Conservation (phyloP, 208 protist species). For the Angomonas deanei region DNA sequence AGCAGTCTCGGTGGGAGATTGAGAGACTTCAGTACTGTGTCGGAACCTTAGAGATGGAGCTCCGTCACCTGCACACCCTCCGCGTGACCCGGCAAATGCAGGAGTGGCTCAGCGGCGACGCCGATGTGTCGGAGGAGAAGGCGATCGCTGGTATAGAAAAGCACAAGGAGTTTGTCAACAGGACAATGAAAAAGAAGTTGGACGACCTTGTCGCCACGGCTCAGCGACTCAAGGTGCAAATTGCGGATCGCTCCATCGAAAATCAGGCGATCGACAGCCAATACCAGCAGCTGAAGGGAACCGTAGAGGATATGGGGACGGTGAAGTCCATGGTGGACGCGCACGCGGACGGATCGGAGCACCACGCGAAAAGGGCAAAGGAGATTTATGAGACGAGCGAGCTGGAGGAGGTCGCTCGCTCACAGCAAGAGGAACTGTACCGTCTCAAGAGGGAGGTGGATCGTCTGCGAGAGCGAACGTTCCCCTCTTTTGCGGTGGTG, state of each 20-base stretch:
- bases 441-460: conserved; percentile 84
- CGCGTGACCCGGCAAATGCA: conserved; percentile 94
- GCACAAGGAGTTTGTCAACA: conserved; percentile 66
- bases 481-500: conserved; percentile 89
- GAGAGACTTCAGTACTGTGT: conserved; percentile 67
- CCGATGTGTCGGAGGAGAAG: conserved; percentile 48
- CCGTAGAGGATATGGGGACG: conserved; percentile 46
- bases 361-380: conserved; percentile 33
- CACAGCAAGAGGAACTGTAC: conserved; percentile 84
- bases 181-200: conserved; percentile 69
- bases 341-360: conserved; percentile 38
- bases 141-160: conserved; percentile 58
- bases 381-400: conserved; percentile 76
- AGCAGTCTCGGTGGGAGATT: conserved; percentile 64
- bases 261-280: conserved; percentile 51
- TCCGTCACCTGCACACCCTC: conserved; percentile 90
- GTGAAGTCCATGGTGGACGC: conserved; percentile 61
- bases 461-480: conserved; percentile 78
- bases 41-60: conserved; percentile 83
- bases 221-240: conserved; percentile 46
- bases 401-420: conserved; percentile 77
- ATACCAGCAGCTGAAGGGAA: conserved; percentile 27
- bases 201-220: conserved; percentile 59
- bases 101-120: conserved; percentile 86
- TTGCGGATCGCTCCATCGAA: conserved; percentile 72